Base-by-base conservation (phyloP, 2,329 filamentous ascomycete species). In the Phyllosticta capitalensis region DNA sequence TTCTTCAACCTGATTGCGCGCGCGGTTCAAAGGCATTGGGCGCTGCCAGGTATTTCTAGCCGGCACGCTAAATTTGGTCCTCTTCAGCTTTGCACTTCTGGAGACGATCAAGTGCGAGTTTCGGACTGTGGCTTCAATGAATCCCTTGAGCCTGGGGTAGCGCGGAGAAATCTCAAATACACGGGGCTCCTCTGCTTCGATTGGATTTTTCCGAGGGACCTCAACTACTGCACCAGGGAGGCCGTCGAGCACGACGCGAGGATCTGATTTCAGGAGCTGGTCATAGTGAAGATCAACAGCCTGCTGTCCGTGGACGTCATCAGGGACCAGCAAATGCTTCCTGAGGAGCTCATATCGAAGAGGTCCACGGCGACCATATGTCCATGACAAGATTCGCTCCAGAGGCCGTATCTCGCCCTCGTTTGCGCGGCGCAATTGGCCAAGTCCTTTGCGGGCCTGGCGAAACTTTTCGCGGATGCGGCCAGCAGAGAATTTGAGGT, bases 301-400 rank as follows among this genome's bases (percentile, higher is more conserved):
- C 19, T 55, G 33, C 20, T 53, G 26, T 26, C 52, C 58, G 21
- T 22, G 24, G 28, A 51, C 6, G 1, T 49, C 9, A 12, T 61
- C 59, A 5, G 60, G 56, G 5, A 56, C 17, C 7, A 61, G 57
- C 19, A 61, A 21, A 5, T 20, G 20, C 7, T 50, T 61, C 61
- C 83, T 58, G 30, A 86, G 38, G 1, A 45, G 67, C 9, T 78
- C 70, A 61, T 78, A 73, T 64, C 81, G 76, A 30, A 81, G 74
- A 63, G 71, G 76, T 9, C 83, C 83, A 30, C 72, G 74, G 56
- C 84, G 78, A 14, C 82, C 84, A 65, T 86, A 86, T 14, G 83
- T 76, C 61, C 78, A 69, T 30, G 76, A 69, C 20, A 87, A 70
- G 10, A 84, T 73, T 58, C 78, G 80, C 52, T 79, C 72, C 19